Base-by-base conservation (phyloP, 768 basidiomycete species). In the Agrocybe praecox region DNA sequence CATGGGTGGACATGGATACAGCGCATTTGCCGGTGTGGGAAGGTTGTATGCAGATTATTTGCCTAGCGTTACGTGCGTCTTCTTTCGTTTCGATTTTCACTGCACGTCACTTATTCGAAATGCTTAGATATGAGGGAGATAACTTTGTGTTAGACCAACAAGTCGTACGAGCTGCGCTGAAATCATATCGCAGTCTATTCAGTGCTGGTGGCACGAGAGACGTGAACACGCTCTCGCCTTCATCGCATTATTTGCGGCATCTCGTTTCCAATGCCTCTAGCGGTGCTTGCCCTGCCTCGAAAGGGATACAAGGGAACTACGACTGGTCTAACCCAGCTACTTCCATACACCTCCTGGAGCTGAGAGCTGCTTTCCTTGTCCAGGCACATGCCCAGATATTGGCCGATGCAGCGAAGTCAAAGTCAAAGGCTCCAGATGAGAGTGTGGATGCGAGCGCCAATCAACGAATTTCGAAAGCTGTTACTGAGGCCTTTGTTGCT, bases 1-100 rank as follows among this genome's bases (percentile, higher is more conserved):
- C 0, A 82, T 91, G 80, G 90, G 90, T 49, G 90, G 90, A 3
- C 90, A 92, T 68, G 90, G 90, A 0, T 90, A 82, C 69, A 88
- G 88, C 61, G 80, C 77, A 0, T 88, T 86, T 60, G 76, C 86
- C 0, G 89, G 88, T 2, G 75, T 92, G 1, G 89, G 89, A 4
- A 70, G 77, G 34, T 50, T 87, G 0, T 89, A 89, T 59, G 85
- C 84, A 3, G 83, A 88, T 66, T 83, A 84, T 59, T 73, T 89
- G 2, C 88, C 89, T 0, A 77, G 80, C 51, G 81, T 77, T 22
- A 90, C 89, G 84, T 88, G 63, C 10, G 82, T 74, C 19, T 73
- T 34, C 17, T 17, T 14, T 29, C 1, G 24, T 12, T 11, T 2
- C n/a, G 22, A 17, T 19, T 53, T 23, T 42, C 42, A 11, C 18